phyloP scores from a whole-genome alignment of 768 basidiomycete genomes.

The Sarcodon aspratus region DNA sequence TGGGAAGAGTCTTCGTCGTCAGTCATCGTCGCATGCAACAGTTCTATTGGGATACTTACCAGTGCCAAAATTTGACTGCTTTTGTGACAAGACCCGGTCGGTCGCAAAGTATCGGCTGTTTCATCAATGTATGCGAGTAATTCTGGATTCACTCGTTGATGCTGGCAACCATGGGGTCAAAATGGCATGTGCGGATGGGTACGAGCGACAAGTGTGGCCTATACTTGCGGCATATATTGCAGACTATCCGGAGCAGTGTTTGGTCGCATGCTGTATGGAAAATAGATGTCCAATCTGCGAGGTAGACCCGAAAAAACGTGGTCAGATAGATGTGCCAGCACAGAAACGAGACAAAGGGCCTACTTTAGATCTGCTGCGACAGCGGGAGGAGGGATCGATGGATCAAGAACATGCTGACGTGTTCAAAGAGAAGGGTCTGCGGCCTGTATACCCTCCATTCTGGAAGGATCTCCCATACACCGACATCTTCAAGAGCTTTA shows the following conservation, averaged over 20 bases:
- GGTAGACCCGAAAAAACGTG: too few relatives aligned
- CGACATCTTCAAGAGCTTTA: too few relatives aligned
- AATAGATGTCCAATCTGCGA: too few relatives aligned
- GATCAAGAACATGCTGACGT: too few relatives aligned
- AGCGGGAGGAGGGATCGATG: too few relatives aligned
- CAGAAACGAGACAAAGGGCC: too few relatives aligned
- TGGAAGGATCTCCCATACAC: conserved; percentile 6
- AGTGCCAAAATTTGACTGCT: neutral
- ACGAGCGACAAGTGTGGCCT: too few relatives aligned
- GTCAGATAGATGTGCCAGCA: too few relatives aligned
- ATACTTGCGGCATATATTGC: too few relatives aligned
- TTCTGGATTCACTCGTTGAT: neutral
- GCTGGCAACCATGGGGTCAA: neutral
- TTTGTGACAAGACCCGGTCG: neutral
- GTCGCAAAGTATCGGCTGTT: neutral
- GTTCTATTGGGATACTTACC: neutral
- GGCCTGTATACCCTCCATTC: conserved; percentile 10
- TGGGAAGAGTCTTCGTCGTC: neutral
- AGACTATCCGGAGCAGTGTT: conserved; percentile 8
- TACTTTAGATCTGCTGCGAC: too few relatives aligned
- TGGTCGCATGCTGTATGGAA: conserved; percentile 18
- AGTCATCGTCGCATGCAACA: neutral
- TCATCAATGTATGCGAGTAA: neutral
- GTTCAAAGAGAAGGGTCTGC: too few relatives aligned
- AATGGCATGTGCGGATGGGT: too few relatives aligned